These are phyloP conservation scores for Vitis vinifera DNA, from an alignment of 164 flowering plant species.

Conservation along the genomic window ASM3070453v1 NC_081810.1:9160501-9161000, in stretches of 20 bases:
- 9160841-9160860: background rate
- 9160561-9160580: background rate
- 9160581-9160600: conserved; percentile 32
- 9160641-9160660: conserved; percentile 18
- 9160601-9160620: conserved; percentile 15
- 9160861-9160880: background rate
- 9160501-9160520: no score
- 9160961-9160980: no score
- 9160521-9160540: no score
- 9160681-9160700: conserved; percentile 14
- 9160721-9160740: conserved; percentile 16
- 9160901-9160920: background rate
- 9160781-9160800: background rate
- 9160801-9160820: background rate
- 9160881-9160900: background rate
- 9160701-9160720: conserved; percentile 21
- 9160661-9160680: conserved; percentile 32
- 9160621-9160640: conserved; percentile 20
- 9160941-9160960: background rate
- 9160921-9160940: background rate
- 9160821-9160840: background rate
- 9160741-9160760: background rate
- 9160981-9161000: no score
- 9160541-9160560: background rate
- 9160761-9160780: background rate